A percentile compares a stretch with the other conserved stretches of the same genome.
Evolutionary conservation across 352 stramenopile genomes (phyloP).

Genomic region (Globisporangium splendens): DNA sequence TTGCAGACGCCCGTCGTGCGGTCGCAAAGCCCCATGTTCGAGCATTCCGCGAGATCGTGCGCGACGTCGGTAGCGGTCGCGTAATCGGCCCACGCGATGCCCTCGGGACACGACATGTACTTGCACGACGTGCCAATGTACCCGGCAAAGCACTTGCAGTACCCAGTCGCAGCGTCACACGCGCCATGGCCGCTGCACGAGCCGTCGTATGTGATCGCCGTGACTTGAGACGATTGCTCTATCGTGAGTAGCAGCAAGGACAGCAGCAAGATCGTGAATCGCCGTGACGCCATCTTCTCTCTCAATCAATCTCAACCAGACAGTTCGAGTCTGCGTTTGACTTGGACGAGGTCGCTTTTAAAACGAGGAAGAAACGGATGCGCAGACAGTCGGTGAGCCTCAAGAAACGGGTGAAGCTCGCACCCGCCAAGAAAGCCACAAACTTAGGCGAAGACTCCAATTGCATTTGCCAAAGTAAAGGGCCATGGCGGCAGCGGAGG

Average conservation of each 20-base stretch:
- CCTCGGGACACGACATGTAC: slow-evolving; percentile 42
- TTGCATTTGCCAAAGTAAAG: not conserved
- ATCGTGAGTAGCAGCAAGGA: not conserved
- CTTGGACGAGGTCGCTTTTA: too few species aligned
- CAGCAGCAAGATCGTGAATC: not conserved
- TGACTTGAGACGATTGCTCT: not conserved
- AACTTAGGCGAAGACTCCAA: too few species aligned
- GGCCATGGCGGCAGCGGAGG: slow-evolving; percentile 31
- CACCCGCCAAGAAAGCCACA: too few species aligned
- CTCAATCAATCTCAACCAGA: too few species aligned
- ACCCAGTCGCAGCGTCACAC: slow-evolving; percentile 48
- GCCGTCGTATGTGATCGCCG: slow-evolving; percentile 47
- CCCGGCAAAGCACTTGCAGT: slow-evolving; percentile 78
- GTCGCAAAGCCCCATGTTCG: slow-evolving; percentile 83
- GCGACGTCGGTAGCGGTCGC: slow-evolving; percentile 48
- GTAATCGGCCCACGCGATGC: slow-evolving; percentile 60
- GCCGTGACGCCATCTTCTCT: too few species aligned
- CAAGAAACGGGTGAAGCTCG: too few species aligned
- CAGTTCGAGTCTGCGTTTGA: too few species aligned
- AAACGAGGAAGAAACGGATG: too few species aligned
- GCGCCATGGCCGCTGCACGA: slow-evolving; percentile 82
- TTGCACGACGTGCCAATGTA: slow-evolving; percentile 72
- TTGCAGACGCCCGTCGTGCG: slow-evolving; percentile 52
- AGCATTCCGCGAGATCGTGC: slow-evolving; percentile 83
- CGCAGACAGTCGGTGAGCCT: too few species aligned